Evolutionary conservation across 495 filamentous ascomycete genomes (phyloP).

Genomic region (Thozetella sp.): DNA sequence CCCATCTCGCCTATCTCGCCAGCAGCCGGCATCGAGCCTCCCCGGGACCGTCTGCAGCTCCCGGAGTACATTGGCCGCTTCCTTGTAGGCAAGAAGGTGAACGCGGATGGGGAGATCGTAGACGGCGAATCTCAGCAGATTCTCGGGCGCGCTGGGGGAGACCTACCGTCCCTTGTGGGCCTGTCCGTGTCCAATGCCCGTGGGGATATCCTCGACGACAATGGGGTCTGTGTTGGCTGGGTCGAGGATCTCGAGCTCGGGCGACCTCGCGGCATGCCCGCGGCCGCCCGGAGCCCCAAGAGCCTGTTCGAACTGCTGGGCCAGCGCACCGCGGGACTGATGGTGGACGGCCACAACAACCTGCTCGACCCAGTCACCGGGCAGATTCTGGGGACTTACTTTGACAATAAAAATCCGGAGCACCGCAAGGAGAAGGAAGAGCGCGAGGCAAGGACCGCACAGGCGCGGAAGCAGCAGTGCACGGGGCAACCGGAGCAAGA

Average conservation of each 20-base stretch:
- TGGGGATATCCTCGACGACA: conserved; percentile 45
- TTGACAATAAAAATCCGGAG: conserved; percentile 36
- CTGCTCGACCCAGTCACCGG: conserved; percentile 40
- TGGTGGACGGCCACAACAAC: conserved; percentile 45
- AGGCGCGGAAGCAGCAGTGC: background rate
- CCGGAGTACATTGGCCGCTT: conserved; percentile 46
- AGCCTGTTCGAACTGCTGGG: conserved; percentile 38
- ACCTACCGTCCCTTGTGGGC: conserved; percentile 48
- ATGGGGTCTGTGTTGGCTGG: conserved; percentile 46
- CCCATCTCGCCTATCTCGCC: conserved; percentile 9
- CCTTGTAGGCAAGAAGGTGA: conserved; percentile 71
- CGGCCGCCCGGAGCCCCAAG: conserved; percentile 11
- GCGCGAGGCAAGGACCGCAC: conserved; percentile 2
- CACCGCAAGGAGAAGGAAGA: conserved; percentile 24
- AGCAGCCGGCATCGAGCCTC: conserved; percentile 11
- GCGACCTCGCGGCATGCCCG: conserved; percentile 5
- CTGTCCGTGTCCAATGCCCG: conserved; percentile 35
- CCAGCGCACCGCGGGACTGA: conserved; percentile 30
- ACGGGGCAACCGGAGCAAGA: conserved; percentile 3
- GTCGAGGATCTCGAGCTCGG: conserved; percentile 42
- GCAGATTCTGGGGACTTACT: conserved; percentile 44
- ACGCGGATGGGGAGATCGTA: conserved; percentile 79
- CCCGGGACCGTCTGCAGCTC: conserved; percentile 19
- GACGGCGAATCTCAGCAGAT: conserved; percentile 48
- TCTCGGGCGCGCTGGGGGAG: conserved; percentile 43